phyloP scores from a whole-genome alignment of 2,329 filamentous ascomycete genomes.

The Penicillium italicum region DNA sequence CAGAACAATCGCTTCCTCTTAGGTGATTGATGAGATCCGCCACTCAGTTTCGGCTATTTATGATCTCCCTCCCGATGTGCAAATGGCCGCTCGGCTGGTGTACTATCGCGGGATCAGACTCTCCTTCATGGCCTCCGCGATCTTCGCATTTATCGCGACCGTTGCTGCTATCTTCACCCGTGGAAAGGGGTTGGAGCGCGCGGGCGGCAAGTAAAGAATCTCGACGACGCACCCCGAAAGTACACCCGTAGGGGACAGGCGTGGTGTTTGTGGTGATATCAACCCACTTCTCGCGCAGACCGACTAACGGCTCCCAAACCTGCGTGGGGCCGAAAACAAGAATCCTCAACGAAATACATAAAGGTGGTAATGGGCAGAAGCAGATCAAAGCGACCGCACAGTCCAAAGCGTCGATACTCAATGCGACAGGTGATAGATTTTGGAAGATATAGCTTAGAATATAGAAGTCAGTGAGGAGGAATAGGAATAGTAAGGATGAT shows the following conservation, averaged over 20 bases:
- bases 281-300: background rate
- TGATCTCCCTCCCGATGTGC: slow-evolving; percentile 54
- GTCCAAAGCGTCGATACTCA: background rate
- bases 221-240: background rate
- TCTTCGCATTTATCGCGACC: slow-evolving; percentile 50
- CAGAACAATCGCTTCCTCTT: slow-evolving; percentile 15
- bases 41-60: slow-evolving; percentile 58
- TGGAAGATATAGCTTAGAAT: background rate
- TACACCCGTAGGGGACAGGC: background rate
- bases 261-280: background rate
- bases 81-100: slow-evolving; percentile 54
- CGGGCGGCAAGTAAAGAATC: slow-evolving; percentile 1
- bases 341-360: no score
- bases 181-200: slow-evolving; percentile 32
- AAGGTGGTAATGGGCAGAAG: background rate
- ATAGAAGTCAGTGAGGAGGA: background rate
- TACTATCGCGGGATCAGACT: slow-evolving; percentile 59
- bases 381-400: background rate
- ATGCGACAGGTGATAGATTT: no score
- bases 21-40: slow-evolving; percentile 61
- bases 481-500: background rate
- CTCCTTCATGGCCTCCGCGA: slow-evolving; percentile 55
- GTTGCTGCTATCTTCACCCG: slow-evolving; percentile 48
- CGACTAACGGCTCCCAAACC: background rate
- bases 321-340: background rate